Evolutionary conservation across 2,329 filamentous ascomycete genomes (phyloP).

Genomic region (Penicillium freii): DNA sequence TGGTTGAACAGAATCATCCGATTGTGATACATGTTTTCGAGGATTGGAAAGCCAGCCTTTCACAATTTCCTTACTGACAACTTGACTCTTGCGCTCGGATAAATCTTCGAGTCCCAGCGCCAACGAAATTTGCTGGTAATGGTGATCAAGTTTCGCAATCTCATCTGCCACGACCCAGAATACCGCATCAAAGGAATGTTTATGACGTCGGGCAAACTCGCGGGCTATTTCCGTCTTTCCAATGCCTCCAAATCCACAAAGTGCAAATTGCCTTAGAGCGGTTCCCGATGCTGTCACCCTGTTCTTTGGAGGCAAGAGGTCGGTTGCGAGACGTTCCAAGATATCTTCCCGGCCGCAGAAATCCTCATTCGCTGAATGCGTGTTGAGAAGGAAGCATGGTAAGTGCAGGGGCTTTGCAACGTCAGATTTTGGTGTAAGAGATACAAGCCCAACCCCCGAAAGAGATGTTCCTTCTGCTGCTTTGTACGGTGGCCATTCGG

Average conservation of each 20-base stretch:
- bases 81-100: conserved; percentile 20
- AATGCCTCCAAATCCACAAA: conserved; percentile 25
- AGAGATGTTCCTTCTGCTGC: not conserved
- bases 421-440: not conserved
- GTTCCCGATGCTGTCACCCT: conserved; percentile 3
- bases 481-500: not conserved
- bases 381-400: conserved; percentile 1
- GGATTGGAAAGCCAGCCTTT: conserved; percentile 24
- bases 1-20: not conserved
- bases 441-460: not conserved
- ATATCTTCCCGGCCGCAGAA: conserved; percentile 26
- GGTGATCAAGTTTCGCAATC: conserved; percentile 24
- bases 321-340: conserved; percentile 17
- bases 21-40: not conserved
- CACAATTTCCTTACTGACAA: conserved; percentile 24
- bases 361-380: conserved; percentile 11
- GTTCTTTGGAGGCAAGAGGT: conserved; percentile 23
- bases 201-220: conserved; percentile 24
- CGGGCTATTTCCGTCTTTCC: conserved; percentile 32
- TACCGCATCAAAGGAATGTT: conserved; percentile 29
- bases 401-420: not conserved
- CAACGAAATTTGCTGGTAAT: conserved; percentile 25
- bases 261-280: conserved; percentile 20
- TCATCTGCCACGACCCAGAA: conserved; percentile 35
- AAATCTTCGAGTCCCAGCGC: conserved; percentile 26